Conservation (phyloP, 768 basidiomycete genomes). For the Suillus paluster region DNA sequence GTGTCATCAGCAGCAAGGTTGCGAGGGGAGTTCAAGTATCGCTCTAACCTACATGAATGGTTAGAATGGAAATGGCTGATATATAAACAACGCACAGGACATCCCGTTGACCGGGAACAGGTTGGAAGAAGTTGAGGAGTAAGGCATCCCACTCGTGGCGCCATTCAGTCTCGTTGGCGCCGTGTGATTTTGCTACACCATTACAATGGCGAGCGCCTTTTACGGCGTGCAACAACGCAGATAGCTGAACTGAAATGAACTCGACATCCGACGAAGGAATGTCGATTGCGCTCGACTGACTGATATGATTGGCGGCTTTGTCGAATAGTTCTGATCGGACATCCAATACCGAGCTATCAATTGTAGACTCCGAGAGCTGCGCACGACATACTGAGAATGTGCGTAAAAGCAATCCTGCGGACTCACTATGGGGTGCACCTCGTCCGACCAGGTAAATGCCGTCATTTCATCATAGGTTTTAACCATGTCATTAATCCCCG, state of each 20-base stretch:
- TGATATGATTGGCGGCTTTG: neutral
- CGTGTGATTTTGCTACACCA: neutral
- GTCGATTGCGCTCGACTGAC: too few relatives aligned
- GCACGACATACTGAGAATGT: neutral
- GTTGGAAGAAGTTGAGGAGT: neutral
- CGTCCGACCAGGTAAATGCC: neutral
- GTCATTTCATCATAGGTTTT: slow-evolving; percentile 4
- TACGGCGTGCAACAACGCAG: neutral
- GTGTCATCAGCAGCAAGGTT: neutral
- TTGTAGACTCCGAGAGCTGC: neutral
- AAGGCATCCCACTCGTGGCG: slow-evolving; percentile 3
- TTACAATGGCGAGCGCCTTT: neutral
- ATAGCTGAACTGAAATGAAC: neutral
- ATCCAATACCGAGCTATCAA: neutral
- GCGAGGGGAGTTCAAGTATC: neutral
- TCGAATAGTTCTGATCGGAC: neutral
- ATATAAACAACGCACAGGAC: neutral
- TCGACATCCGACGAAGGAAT: neutral
- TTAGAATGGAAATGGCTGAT: too few relatives aligned
- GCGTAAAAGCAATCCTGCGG: neutral
- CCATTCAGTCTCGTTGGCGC: slow-evolving; percentile 1
- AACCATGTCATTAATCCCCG: neutral
- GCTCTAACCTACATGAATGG: too few relatives aligned
- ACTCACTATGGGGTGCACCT: neutral
- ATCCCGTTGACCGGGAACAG: neutral